Evolutionary conservation across 352 stramenopile genomes (phyloP), one percentile per base, ranked within the genome.

Genomic region (Phytophthora hybrid): DNA sequence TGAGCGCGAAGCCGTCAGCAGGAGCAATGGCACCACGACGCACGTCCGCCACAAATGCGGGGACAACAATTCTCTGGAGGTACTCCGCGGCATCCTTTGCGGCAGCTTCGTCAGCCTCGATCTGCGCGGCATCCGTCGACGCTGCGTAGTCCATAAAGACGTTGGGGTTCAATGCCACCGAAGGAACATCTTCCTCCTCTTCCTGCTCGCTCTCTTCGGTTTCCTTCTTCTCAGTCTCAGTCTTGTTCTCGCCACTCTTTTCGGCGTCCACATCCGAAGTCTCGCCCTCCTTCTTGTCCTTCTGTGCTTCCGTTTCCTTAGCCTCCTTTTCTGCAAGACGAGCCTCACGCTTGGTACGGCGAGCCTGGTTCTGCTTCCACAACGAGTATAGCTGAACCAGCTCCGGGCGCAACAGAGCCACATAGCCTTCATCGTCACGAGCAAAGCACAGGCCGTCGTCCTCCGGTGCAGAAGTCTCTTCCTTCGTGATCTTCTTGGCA

Each of bases 361-460:
- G 87, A 26, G 77, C 76, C 47, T 94, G 82, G 71, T 95, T 95
- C 53, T 98, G 89, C 67, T 97, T 97, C 83, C 90, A 97, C 31
- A 98, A 77, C 44, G 91, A 89, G 77, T 98, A 98, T 16, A 90
- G 77, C 61, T 94, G 88, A 26, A 99, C 90, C 44, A 99, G 84
- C 74, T 99, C 97, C 5, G 93, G 94, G 37, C 97, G 89, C 39
- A 99, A 77, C 13, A 99, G 70, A 46, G 90, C 89, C 13, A 94
- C 88, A 69, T 97, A 97, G 52, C 88, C 97, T 61, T 98, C 93
- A 58, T 89, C 89, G 69, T 86, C 83, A 69, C 82, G 93, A 80
- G 73, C 76, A 59, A 95, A 96, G 41, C 71, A 69, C 26, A 95
- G 60, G 1, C 88, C 85, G 16, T 84, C 81, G 34, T 77, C 76